Percentiles rank a stretch among this genome's conserved stretches.
Conservation (phyloP, 495 filamentous ascomycete species). For the Annulohypoxylon nitens region DNA sequence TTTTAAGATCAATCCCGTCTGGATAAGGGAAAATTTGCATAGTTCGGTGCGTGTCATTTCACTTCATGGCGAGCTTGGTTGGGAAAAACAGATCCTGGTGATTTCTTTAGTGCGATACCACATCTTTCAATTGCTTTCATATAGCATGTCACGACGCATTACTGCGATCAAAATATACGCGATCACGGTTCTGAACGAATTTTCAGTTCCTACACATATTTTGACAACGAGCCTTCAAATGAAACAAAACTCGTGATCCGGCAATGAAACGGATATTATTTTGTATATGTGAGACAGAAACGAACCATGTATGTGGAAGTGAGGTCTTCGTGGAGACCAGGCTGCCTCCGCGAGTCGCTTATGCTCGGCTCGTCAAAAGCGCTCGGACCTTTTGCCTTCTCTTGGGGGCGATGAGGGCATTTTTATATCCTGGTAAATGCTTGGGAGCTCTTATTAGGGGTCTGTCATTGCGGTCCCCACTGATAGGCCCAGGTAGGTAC, state of each 20-base stretch:
- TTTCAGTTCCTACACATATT: background rate
- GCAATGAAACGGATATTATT: background rate
- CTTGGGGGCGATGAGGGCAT: background rate
- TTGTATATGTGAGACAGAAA: conserved; percentile 1
- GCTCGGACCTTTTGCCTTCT: background rate
- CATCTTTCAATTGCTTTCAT: background rate
- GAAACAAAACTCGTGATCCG: background rate
- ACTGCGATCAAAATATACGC: background rate
- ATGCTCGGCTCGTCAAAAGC: background rate
- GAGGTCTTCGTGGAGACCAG: background rate
- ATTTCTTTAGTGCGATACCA: conserved; percentile 28
- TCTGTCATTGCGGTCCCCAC: conserved; percentile 5
- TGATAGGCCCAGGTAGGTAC: background rate
- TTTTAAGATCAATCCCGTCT: conserved; percentile 20
- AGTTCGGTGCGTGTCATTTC: conserved; percentile 23
- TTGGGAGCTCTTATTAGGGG: background rate
- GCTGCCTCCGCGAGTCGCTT: background rate
- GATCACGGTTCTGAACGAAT: conserved; percentile 1
- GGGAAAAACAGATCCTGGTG: conserved; percentile 26
- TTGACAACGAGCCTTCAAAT: background rate
- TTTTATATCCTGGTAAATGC: background rate
- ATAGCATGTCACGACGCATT: conserved; percentile 11
- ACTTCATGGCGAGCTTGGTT: conserved; percentile 23
- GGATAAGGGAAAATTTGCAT: conserved; percentile 24
- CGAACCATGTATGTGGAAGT: background rate